phyloP scores from a whole-genome alignment of 768 basidiomycete genomes.

The Lentinula sp. region DNA sequence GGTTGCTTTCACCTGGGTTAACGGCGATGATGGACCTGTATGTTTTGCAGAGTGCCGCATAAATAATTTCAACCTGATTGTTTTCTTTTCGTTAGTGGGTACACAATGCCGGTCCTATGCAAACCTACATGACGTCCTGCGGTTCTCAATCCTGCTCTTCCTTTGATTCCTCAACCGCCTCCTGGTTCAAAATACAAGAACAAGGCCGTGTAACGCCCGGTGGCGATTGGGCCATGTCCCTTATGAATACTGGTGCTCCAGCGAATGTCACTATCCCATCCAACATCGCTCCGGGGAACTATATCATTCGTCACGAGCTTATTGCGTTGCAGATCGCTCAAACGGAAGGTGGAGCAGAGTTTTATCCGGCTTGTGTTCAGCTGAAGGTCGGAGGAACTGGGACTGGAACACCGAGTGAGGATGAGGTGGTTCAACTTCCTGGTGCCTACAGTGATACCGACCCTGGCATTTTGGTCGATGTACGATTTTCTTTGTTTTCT shows the following conservation, averaged over 20 bases:
- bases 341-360: constrained; percentile 4
- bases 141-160: constrained; percentile 28
- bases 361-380: constrained; percentile 39
- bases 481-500: neutral
- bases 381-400: constrained; percentile 15
- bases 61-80: too few relatives aligned
- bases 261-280: constrained; percentile 26
- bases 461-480: constrained; percentile 24
- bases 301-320: constrained; percentile 48
- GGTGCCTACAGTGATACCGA: constrained; percentile 46
- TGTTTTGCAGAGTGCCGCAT: neutral
- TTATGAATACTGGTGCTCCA: constrained; percentile 16
- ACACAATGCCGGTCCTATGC: constrained; percentile 41
- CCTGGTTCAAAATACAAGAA: constrained; percentile 46
- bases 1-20: constrained; percentile 35
- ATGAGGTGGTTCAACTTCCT: constrained; percentile 35
- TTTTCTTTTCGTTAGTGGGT: constrained; percentile 24
- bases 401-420: constrained; percentile 15
- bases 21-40: constrained; percentile 25
- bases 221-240: constrained; percentile 4
- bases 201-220: constrained; percentile 14
- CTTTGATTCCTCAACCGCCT: constrained; percentile 32
- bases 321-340: constrained; percentile 43
- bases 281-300: constrained; percentile 35
- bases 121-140: constrained; percentile 49